Percentiles rank a stretch among this genome's conserved stretches.
These are phyloP conservation scores for Viola odorata DNA, from an alignment of 345 rosid genomes.

Conservation along the genomic window DNA sequence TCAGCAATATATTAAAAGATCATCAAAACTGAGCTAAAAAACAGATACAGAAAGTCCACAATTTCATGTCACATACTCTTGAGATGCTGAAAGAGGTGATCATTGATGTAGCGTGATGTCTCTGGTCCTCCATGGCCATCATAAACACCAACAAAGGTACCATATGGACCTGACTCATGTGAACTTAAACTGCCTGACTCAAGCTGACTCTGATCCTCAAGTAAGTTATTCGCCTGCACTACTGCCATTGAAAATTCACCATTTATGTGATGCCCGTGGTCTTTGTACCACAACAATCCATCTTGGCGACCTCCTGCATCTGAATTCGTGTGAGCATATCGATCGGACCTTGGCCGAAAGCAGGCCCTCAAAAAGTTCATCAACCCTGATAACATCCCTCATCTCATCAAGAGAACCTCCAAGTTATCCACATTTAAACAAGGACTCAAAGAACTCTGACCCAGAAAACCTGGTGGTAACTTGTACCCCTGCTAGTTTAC, in stretches of 20 bases:
- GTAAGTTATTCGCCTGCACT: constrained; percentile 84
- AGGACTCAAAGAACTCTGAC: constrained; percentile 13
- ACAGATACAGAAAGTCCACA: background rate
- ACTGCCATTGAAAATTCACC: constrained; percentile 96
- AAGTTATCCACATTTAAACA: constrained; percentile 47
- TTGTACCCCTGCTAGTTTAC: constrained; percentile 15
- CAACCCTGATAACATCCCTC: constrained; percentile 92
- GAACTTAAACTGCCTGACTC: constrained; percentile 73
- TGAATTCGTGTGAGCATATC: constrained; percentile 42
- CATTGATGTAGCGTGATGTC: constrained; percentile 68
- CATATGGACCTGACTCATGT: constrained; percentile 55
- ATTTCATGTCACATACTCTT: constrained; percentile 43
- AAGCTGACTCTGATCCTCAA: constrained; percentile 88
- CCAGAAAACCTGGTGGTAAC: constrained; percentile 9
- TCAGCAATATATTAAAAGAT: background rate
- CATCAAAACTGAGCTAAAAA: constrained; percentile 11
- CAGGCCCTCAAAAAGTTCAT: constrained; percentile 81
- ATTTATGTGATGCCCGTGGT: constrained; percentile 59
- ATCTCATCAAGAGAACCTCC: constrained; percentile 67
- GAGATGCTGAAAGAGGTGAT: constrained; percentile 72
- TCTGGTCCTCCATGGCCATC: constrained; percentile 96
- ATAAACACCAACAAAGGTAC: constrained; percentile 84
- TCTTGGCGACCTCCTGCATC: constrained; percentile 75
- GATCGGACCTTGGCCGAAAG: constrained; percentile 71
- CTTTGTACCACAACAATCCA: constrained; percentile 77